A percentile compares a stretch with the other conserved stretches of the same genome.
Conservation (phyloP, 345 rosid genomes). For the Toxicodendron radicans region DNA sequence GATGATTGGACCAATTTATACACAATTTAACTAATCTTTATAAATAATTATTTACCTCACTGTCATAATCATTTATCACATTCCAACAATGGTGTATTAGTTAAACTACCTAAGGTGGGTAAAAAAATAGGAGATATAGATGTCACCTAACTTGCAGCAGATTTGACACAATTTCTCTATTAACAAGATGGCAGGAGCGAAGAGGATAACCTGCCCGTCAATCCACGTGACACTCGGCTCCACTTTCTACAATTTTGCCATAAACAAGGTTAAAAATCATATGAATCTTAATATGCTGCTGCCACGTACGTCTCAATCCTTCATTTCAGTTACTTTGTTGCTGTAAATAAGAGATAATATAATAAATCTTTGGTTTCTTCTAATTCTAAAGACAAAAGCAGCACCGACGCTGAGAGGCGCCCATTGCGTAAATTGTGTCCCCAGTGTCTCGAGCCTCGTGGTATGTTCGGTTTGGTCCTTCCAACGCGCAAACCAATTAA, state of each 20-base stretch:
- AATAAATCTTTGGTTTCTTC: too few relatives aligned
- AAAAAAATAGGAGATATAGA: too few relatives aligned
- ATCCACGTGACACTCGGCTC: slow-evolving; percentile 3
- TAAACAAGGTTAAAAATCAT: not conserved
- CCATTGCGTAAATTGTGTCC: slow-evolving; percentile 3
- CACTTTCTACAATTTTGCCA: not conserved
- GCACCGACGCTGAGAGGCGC: slow-evolving; percentile 23
- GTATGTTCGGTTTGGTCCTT: slow-evolving; percentile 5
- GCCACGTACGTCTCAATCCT: too few relatives aligned
- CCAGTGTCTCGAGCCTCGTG: not conserved
- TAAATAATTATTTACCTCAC: too few relatives aligned
- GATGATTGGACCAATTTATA: too few relatives aligned
- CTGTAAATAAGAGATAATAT: too few relatives aligned
- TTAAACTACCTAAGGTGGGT: too few relatives aligned
- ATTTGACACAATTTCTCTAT: not conserved
- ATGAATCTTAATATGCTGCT: not conserved
- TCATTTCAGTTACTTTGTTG: too few relatives aligned
- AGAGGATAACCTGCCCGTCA: not conserved
- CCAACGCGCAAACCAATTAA: not conserved
- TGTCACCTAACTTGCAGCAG: not conserved
- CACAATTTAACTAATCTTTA: too few relatives aligned
- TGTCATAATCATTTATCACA: too few relatives aligned
- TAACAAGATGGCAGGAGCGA: not conserved
- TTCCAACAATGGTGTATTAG: too few relatives aligned
- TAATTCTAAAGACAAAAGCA: too few relatives aligned